These are phyloP conservation scores for Cutaneotrichosporon dermatis DNA, from an alignment of 1,284 basidiomycete genomes.

Conservation along the genomic window DNA sequence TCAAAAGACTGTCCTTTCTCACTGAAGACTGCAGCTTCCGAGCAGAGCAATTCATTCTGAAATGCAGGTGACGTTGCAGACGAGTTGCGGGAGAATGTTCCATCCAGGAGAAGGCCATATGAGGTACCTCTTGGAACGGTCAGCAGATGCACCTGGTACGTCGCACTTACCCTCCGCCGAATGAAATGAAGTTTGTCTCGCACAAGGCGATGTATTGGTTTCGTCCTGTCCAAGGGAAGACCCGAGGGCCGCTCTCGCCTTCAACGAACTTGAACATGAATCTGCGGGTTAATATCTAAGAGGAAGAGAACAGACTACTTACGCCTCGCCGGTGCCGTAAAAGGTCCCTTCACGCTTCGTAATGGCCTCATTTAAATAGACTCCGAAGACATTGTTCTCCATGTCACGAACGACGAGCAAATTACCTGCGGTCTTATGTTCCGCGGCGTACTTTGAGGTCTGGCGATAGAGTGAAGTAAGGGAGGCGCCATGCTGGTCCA, in stretches of 20 bases:
- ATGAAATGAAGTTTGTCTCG: constrained; percentile 71
- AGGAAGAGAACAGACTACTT: constrained; percentile 40
- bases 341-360: constrained; percentile 59
- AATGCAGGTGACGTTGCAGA: constrained; percentile 82
- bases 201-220: constrained; percentile 89
- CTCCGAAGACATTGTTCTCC: constrained; percentile 66
- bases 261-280: constrained; percentile 64
- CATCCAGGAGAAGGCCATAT: constrained; percentile 87
- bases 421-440: constrained; percentile 50
- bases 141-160: too few species aligned
- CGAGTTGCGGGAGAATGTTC: constrained; percentile 73
- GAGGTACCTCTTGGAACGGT: constrained; percentile 62
- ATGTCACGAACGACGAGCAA: constrained; percentile 61
- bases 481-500: constrained; percentile 93
- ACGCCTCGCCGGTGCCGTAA: constrained; percentile 83
- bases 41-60: constrained; percentile 76
- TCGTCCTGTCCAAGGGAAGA: constrained; percentile 81
- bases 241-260: constrained; percentile 51
- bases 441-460: constrained; percentile 50
- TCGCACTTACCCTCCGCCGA: constrained; percentile 75
- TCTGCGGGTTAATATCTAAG: constrained; percentile 46
- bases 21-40: constrained; percentile 49
- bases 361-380: constrained; percentile 72
- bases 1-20: constrained; percentile 61
- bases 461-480: constrained; percentile 77